Base-by-base conservation (phyloP, 2,329 filamentous ascomycete species). In the Penicillium freii region DNA sequence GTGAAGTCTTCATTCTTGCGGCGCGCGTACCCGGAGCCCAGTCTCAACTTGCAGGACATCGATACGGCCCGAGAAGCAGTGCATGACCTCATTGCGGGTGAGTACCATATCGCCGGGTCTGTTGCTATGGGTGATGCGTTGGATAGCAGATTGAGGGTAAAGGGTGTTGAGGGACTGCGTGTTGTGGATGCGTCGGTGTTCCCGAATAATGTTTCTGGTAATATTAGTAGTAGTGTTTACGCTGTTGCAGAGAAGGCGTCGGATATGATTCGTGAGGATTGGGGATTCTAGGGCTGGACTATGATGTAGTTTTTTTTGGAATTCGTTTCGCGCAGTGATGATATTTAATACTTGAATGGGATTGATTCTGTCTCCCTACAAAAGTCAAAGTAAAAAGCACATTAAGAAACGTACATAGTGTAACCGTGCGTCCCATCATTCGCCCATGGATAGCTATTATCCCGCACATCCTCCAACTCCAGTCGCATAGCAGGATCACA, bases 191-290 rank as follows among this genome's bases (percentile, higher is more conserved):
- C 70, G 0, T 68, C 63, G 3, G 43, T 73, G 17, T 66, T 73
- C 44, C 65, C 72, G 0, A 67, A 69, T 31, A 65, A 72, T 39
- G 62, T 69, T 11, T 64, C 62, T n/a, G 69, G 71, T 10, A 72
- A 72, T 56, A 67, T 70, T 42, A 46, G 65, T 10, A 61, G 59
- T 19, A 69, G 61, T 23, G 71, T 74, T 6, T 74, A 73, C 54
- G 70, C 69, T 25, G 52, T 73, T 36, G 71, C 67, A 7, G 72
- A 74, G 64, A 71, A 67, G 55, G 70, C 67, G n/a, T 67, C 69
- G 19, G 71, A 73, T 58, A 27, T 74, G 52, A 69, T 74, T 56
- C 70, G 67, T 47, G 63, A 64, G 39, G 70, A 72, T 49, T 60
- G 55, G 52, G 52, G 60, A 59, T 15, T 52, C 56, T 31, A 36